Percentiles rank a stretch among this genome's conserved stretches.
Evolutionary conservation across 2,329 filamentous ascomycete species (phyloP).

Genomic region (Calonectria pseudoturangicola): DNA sequence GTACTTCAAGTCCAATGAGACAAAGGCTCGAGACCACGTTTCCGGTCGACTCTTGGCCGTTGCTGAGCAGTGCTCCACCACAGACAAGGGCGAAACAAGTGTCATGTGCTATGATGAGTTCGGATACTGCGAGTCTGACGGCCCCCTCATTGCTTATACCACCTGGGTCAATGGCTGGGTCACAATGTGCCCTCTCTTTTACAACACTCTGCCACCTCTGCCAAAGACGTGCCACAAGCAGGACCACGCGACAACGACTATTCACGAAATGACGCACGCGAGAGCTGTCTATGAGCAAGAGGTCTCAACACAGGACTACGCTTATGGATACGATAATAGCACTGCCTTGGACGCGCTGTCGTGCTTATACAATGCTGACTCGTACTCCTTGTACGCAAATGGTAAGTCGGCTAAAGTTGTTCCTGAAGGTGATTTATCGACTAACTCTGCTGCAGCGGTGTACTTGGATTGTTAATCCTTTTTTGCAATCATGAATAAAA

Average conservation of each 20-base stretch:
- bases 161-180: slow-evolving; percentile 49
- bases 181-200: slow-evolving; percentile 46
- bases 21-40: slow-evolving; percentile 40
- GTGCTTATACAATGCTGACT: slow-evolving; percentile 47
- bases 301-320: slow-evolving; percentile 43
- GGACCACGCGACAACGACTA: slow-evolving; percentile 46
- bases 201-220: slow-evolving; percentile 34
- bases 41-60: slow-evolving; percentile 45
- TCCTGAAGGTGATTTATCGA: not conserved
- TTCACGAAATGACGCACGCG: slow-evolving; percentile 50
- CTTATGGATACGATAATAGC: slow-evolving; percentile 47
- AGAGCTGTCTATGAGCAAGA: slow-evolving; percentile 44
- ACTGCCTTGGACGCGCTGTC: slow-evolving; percentile 42
- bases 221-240: slow-evolving; percentile 47
- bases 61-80: slow-evolving; percentile 43
- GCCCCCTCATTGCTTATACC: slow-evolving; percentile 47
- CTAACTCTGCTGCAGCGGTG: not conserved
- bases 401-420: slow-evolving; percentile 26
- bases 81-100: slow-evolving; percentile 31
- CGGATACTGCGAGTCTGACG: slow-evolving; percentile 40
- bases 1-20: slow-evolving; percentile 51
- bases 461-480: not conserved
- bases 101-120: slow-evolving; percentile 33
- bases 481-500: too few species aligned
- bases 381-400: slow-evolving; percentile 46